phyloP scores from a whole-genome alignment of 306 rosid species.

The Castanopsis chinensis region DNA sequence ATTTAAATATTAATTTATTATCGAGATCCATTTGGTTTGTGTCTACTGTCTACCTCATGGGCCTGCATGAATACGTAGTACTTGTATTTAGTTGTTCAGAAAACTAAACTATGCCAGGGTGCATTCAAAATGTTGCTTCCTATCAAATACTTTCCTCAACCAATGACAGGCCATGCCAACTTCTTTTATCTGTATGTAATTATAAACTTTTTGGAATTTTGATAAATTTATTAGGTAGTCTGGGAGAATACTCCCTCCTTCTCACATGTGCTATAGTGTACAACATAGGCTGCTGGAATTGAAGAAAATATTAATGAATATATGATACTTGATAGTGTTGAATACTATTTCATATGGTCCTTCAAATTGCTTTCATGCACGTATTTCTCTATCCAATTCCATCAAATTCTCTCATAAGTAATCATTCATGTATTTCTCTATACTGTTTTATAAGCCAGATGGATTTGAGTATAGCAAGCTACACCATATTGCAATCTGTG shows the following conservation, averaged over 20 bases:
- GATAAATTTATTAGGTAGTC: too few species aligned
- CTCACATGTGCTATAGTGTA: not conserved
- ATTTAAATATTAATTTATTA: too few species aligned
- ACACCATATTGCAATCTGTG: conserved; percentile 11
- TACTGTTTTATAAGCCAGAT: conserved; percentile 9
- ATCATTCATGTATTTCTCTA: conserved; percentile 24
- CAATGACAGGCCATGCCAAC: too few species aligned
- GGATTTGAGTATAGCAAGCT: conserved; percentile 14
- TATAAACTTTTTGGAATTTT: too few species aligned
- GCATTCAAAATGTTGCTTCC: too few species aligned
- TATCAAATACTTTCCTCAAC: too few species aligned
- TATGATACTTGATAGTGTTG: conserved; percentile 3
- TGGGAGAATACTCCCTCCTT: rapidly evolving
- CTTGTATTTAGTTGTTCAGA: too few species aligned
- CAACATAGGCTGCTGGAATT: conserved; percentile 11
- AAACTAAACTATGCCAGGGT: too few species aligned
- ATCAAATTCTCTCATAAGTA: not conserved
- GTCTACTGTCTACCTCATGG: too few species aligned
- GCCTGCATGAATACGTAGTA: too few species aligned
- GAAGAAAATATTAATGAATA: not conserved
- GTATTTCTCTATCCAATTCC: conserved; percentile 9
- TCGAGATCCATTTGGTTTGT: too few species aligned
- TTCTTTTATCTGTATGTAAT: too few species aligned
- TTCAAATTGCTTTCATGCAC: conserved; percentile 10
- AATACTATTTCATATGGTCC: conserved; percentile 19